These are phyloP conservation scores for Solanum dulcamara DNA, from an alignment of 257 asterid genomes.

Conservation along the genomic window DNA sequence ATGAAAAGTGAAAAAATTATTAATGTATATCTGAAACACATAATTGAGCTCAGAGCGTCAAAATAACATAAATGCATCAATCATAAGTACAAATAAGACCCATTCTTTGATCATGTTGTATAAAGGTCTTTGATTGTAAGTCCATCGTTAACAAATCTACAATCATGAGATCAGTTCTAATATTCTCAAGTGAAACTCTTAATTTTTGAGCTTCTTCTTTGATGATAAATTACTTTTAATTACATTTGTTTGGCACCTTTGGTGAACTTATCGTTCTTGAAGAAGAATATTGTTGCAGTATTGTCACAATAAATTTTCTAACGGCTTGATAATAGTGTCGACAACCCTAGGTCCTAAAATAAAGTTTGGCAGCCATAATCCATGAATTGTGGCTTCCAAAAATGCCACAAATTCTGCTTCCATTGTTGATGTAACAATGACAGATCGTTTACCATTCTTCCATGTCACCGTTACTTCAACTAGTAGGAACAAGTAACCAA, in stretches of 20 bases:
- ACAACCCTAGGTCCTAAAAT: rapidly evolving
- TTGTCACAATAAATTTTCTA: too few species aligned
- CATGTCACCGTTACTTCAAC: neutral
- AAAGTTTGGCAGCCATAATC: neutral
- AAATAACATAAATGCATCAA: neutral
- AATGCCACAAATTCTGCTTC: neutral
- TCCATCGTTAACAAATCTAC: too few species aligned
- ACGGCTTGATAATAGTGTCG: neutral
- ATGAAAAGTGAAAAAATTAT: neutral
- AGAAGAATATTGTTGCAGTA: too few species aligned
- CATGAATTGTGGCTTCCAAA: neutral
- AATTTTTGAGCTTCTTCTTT: neutral
- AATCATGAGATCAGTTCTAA: too few species aligned
- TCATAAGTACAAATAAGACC: neutral
- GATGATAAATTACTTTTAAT: neutral
- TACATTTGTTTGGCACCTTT: neutral
- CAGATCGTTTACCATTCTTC: neutral
- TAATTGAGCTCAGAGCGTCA: neutral
- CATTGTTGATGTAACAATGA: neutral
- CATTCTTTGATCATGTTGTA: neutral
- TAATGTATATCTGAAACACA: neutral
- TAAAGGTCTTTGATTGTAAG: neutral
- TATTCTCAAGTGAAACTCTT: neutral
- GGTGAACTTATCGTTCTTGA: neutral
- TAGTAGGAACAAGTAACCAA: neutral